Evolutionary conservation across 1,284 basidiomycete genomes (phyloP), one percentile per base, ranked within the genome.

Genomic region (Phaffia rhodozyma): DNA sequence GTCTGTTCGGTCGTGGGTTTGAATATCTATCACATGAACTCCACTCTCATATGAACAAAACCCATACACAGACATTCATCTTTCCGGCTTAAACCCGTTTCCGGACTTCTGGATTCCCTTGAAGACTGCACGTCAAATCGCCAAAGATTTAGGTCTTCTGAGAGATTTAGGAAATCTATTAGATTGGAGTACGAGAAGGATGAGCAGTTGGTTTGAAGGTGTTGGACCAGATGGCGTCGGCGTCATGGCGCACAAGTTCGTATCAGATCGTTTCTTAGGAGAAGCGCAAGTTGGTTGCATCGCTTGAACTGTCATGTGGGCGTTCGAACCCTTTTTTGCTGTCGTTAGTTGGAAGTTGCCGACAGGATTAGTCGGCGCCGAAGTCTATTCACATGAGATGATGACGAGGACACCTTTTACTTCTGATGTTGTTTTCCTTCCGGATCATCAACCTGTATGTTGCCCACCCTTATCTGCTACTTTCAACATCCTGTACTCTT

Each of bases 31-130:
- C 38, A 16, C 38, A 11, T 43, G 38, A 43, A 27, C n/a, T 34
- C 9, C 25, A 13, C 23, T 11, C 50, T 32, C 23, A 50, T 25
- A 43, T 25, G 50, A 27, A 38, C 50, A 9, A 23, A 23, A 27
- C n/a, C 1, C 43, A 7, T 51, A 20, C 32, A 23, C 32, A 60
- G 59, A 60, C 51, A 54, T 50, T 16, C 25, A 50, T 11, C 59
- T 60, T 21, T 51, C 59, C 11, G 59, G 59, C 38, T 52, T 60
- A 32, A 23, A 32, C 25, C 59, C 59, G 16, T 60, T 60, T 43
- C 50, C 59, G 9, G 59, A 60, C 11, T 53, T 60, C 25, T 60
- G 59, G 59, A 52, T 60, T 38, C 59, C 59, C 20, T 43, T 60
- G 5, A 21, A 20, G 13, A 47, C 59, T 3, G 51, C 59, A 9